A percentile compares a stretch with the other conserved stretches of the same genome.
Conservation (phyloP, 2,329 filamentous ascomycete genomes). For the Scorias spongiosa region DNA sequence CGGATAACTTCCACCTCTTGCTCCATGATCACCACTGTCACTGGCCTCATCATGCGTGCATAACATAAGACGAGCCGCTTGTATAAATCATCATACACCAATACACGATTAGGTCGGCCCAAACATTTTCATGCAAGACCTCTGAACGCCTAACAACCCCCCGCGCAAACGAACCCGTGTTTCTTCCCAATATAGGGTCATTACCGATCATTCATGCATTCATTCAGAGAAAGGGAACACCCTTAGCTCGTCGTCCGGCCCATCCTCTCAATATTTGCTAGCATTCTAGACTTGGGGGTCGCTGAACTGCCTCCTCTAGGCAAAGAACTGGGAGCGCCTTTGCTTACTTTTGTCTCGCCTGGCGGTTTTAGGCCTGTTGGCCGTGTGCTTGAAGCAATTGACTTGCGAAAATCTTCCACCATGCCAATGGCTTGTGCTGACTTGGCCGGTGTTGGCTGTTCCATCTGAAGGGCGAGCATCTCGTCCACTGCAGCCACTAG, state of each 20-base stretch:
- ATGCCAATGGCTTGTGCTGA: slow-evolving; percentile 16
- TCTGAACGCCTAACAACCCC: no score
- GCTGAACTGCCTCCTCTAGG: slow-evolving; percentile 13
- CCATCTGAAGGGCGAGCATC: slow-evolving; percentile 53
- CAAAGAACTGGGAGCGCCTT: slow-evolving; percentile 6
- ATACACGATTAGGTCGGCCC: no score
- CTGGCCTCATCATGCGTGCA: no score
- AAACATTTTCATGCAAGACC: no score
- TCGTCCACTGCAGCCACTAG: slow-evolving; percentile 69
- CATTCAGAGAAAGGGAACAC: background rate
- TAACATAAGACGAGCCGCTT: no score
- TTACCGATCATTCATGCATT: background rate
- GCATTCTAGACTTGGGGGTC: slow-evolving; percentile 51
- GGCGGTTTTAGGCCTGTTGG: slow-evolving; percentile 43
- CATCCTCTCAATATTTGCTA: slow-evolving; percentile 83
- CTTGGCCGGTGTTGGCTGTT: slow-evolving; percentile 17
- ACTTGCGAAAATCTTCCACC: slow-evolving; percentile 38
- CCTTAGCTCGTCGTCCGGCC: slow-evolving; percentile 30
- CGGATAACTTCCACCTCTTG: no score
- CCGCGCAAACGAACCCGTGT: no score
- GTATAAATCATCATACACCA: no score
- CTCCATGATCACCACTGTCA: no score
- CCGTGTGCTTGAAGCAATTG: slow-evolving; percentile 28
- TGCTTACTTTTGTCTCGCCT: slow-evolving; percentile 32
- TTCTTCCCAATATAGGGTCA: no score